Base-by-base conservation (phyloP, 768 basidiomycete genomes). In the Phylloporus arenicola region DNA sequence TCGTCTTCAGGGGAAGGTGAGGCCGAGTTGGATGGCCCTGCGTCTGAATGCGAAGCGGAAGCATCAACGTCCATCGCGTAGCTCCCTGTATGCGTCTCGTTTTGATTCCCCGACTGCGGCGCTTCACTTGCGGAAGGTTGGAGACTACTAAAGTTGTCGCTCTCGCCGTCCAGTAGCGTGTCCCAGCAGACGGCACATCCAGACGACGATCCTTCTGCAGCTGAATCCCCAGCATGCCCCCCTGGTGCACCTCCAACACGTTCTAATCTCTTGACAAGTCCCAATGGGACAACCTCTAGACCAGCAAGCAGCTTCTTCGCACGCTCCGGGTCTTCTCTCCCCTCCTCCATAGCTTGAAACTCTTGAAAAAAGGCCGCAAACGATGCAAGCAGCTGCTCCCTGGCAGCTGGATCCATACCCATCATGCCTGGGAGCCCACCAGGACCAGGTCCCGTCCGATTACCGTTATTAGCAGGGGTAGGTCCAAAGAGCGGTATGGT, bases 171-270 rank as follows among this genome's bases (percentile, higher is more conserved):
- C 47, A 89, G 64, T 17, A 88, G 59, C 29, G 70, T 71, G 57
- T 89, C 87, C 85, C 84, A 88, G 62, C 87, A 90, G 40, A 89
- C 79, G 2, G 87, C 85, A 60, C 87, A 89, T 11, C 69, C 70
- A 13, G 79, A 75, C 2, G 68, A 54, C 38, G 60, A 20, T 38
- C 50, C 60, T 53, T 75, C 76, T 0, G 72, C 65, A 19, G 59
- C 70, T 7, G 59, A 58, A 12, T 60, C 63, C 16, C 58, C 71
- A 13, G 45, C 42, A 6, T 68, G 68, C 0, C 61, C 68, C 8
- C 72, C 70, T 0, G 64, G 68, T 12, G 69, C 68, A 16, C 72
- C 70, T 2, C 70, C 69, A 5, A 75, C 60, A 45, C 79, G 73
- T 59, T 86, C 81, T 49, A 89, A 67, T 34, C 88, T 71, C 59